A percentile compares a stretch with the other conserved stretches of the same genome.
phyloP scores from a whole-genome alignment of 164 flowering plant genomes.

The Warburgia ugandensis region DNA sequence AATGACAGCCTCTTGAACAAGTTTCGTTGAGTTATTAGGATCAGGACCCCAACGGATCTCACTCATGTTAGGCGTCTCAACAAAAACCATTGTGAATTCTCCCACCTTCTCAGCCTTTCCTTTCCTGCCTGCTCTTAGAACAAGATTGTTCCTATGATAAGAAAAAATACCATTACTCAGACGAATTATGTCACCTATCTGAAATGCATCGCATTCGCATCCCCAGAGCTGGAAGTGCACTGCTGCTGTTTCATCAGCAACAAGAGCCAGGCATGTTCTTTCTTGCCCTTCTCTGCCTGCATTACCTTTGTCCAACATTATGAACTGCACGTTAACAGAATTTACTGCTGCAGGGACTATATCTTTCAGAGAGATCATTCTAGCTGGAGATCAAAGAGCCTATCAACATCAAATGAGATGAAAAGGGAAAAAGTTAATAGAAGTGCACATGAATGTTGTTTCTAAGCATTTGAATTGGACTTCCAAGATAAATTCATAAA shows the following conservation, averaged over 20 bases:
- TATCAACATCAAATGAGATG: neutral
- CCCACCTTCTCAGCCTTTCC: slow-evolving; percentile 68
- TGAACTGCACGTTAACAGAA: slow-evolving; percentile 56
- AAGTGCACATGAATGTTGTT: neutral
- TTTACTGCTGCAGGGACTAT: slow-evolving; percentile 68
- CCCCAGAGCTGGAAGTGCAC: slow-evolving; percentile 86
- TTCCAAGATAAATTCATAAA: no score
- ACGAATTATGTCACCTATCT: slow-evolving; percentile 55
- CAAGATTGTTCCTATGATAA: slow-evolving; percentile 31
- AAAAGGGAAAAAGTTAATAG: neutral
- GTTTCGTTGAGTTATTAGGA: slow-evolving; percentile 33
- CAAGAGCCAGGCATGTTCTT: slow-evolving; percentile 63
- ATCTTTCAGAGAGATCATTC: slow-evolving; percentile 38
- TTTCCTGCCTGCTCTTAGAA: slow-evolving; percentile 69
- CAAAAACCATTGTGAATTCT: slow-evolving; percentile 53
- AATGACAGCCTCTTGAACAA: slow-evolving; percentile 40
- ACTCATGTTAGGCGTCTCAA: slow-evolving; percentile 73
- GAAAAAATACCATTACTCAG: slow-evolving; percentile 64
- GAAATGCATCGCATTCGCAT: slow-evolving; percentile 62
- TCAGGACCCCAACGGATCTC: slow-evolving; percentile 65
- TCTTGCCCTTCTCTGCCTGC: slow-evolving; percentile 24
- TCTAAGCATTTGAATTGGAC: neutral
- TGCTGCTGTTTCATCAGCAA: slow-evolving; percentile 80
- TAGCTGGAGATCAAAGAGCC: slow-evolving; percentile 10
- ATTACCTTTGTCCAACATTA: slow-evolving; percentile 57